Conservation (phyloP, 2,329 filamentous ascomycete genomes). For the Diaporthe sp. region DNA sequence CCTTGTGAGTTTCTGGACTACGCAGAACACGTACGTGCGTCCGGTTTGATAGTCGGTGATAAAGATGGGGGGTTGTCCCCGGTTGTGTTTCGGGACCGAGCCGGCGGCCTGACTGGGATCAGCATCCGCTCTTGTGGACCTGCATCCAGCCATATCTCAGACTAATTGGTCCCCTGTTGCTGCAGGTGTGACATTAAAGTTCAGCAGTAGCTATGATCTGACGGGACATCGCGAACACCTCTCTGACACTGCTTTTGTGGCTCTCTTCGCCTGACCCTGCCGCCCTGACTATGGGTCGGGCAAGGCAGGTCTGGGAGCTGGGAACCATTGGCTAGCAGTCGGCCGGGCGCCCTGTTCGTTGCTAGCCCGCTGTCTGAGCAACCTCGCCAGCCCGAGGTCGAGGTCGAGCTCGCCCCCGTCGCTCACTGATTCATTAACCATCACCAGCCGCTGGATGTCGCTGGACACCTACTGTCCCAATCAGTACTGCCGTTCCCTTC, state of each 20-base stretch:
- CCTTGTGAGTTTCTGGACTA: not conserved
- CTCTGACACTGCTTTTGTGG: conserved; percentile 16
- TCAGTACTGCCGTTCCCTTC: not conserved
- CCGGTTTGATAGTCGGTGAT: conserved; percentile 11
- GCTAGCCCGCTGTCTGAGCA: conserved; percentile 27
- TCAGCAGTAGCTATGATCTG: not conserved
- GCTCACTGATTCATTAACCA: conserved; percentile 18
- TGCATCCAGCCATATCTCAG: not conserved
- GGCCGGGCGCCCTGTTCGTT: not conserved
- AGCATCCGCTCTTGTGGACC: not conserved
- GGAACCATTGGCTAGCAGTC: not conserved
- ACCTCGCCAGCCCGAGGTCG: conserved; percentile 12
- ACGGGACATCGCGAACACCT: not conserved
- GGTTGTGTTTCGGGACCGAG: conserved; percentile 34
- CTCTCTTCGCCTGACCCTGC: conserved; percentile 3
- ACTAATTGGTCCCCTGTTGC: conserved; percentile 13
- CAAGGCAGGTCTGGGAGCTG: not conserved
- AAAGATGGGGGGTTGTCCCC: conserved; percentile 7
- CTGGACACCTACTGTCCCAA: not conserved
- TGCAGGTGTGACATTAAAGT: conserved; percentile 1
- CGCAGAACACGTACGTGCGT: not conserved
- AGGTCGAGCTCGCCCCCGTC: not conserved
- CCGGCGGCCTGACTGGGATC: conserved; percentile 7
- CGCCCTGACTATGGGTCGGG: not conserved
- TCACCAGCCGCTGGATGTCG: conserved; percentile 1